Conservation (phyloP, 2,329 filamentous ascomycete species). For the Botryosphaeria dothidea region DNA sequence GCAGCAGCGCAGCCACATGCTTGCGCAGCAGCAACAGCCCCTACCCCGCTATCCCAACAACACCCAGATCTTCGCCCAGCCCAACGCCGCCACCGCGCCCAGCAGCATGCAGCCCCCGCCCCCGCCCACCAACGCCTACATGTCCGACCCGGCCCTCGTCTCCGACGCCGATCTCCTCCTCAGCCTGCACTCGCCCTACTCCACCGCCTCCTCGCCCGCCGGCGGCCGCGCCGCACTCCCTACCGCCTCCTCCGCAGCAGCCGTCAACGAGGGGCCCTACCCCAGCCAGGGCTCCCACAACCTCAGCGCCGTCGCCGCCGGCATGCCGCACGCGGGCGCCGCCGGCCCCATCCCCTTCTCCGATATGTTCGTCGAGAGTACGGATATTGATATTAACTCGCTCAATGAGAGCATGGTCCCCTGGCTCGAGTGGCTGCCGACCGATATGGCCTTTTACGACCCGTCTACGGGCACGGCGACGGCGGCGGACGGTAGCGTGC, state of each 20-base stretch:
- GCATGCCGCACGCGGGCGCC: constrained; percentile 24
- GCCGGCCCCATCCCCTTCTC: constrained; percentile 33
- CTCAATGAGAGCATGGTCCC: constrained; percentile 70
- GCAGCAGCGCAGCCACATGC: constrained; percentile 25
- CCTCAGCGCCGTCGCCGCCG: constrained; percentile 25
- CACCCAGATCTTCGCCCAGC: constrained; percentile 21
- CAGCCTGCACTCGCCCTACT: constrained; percentile 50
- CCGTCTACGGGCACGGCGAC: not conserved
- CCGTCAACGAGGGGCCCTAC: not conserved
- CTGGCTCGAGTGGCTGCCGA: constrained; percentile 72
- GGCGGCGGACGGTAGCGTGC: not conserved
- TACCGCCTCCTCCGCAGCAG: not conserved
- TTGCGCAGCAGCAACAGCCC: constrained; percentile 25
- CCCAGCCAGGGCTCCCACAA: not conserved
- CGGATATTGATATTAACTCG: constrained; percentile 73
- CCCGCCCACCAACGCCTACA: constrained; percentile 25
- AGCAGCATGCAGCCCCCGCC: constrained; percentile 36
- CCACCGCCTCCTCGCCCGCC: constrained; percentile 30
- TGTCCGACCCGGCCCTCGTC: constrained; percentile 36
- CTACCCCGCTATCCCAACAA: constrained; percentile 30
- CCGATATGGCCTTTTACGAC: not conserved
- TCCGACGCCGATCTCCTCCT: constrained; percentile 51
- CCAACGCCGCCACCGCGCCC: constrained; percentile 28
- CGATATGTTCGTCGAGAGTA: constrained; percentile 71
- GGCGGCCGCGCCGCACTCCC: not conserved